phyloP scores from a whole-genome alignment of 1,139 yeast species.

The Nakaseomyces sp. region DNA sequence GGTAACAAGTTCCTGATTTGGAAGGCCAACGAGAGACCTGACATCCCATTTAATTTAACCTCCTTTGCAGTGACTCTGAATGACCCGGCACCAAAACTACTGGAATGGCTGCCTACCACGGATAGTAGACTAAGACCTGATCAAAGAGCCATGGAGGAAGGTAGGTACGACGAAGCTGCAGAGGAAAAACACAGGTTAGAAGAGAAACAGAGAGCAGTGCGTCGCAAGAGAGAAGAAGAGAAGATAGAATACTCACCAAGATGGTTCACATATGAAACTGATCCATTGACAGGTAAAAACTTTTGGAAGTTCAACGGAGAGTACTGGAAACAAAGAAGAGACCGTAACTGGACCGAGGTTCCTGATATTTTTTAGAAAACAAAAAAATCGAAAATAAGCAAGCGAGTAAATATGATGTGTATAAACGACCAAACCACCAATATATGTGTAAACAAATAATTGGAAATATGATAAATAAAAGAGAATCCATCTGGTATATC shows the following conservation, averaged over 20 bases:
- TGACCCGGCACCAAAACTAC: constrained; percentile 51
- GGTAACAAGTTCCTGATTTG: constrained; percentile 66
- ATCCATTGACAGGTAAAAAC: constrained; percentile 73
- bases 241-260: constrained; percentile 56
- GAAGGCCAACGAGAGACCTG: constrained; percentile 81
- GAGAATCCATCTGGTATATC: too few relatives aligned
- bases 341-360: constrained; percentile 42
- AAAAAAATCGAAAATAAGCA: too few relatives aligned
- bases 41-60: constrained; percentile 84
- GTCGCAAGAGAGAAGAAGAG: constrained; percentile 52
- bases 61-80: constrained; percentile 84
- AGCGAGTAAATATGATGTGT: too few relatives aligned
- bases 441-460: too few relatives aligned
- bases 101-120: constrained; percentile 71
- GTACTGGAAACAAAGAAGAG: constrained; percentile 68
- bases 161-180: constrained; percentile 79
- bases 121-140: constrained; percentile 96
- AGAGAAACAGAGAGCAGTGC: constrained; percentile 82
- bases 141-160: constrained; percentile 98
- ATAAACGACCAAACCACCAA: too few relatives aligned
- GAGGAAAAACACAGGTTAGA: constrained; percentile 80
- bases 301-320: constrained; percentile 70
- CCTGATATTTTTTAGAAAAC: constrained; percentile 43
- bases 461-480: too few relatives aligned
- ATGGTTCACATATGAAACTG: constrained; percentile 64